These are phyloP conservation scores for Naganishia antarctica DNA, from an alignment of 768 basidiomycete species.

Conservation along the genomic window DNA sequence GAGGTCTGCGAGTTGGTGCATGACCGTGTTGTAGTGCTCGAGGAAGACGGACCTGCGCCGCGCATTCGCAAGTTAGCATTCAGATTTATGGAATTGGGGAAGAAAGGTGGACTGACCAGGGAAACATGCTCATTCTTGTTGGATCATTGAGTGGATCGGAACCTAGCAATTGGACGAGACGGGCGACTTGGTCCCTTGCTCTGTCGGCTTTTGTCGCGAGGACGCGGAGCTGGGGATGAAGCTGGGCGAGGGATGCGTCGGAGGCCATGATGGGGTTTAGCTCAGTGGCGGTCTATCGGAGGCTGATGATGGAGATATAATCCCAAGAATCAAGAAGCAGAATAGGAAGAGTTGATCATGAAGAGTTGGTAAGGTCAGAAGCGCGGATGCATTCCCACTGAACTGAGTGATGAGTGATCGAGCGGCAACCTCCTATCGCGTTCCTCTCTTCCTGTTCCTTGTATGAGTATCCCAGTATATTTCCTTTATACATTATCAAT, in stretches of 20 bases:
- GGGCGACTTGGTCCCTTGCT: constrained; percentile 2
- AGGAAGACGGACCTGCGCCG: constrained; percentile 1
- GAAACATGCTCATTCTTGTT: constrained; percentile 12
- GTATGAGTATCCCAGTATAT: too few relatives aligned
- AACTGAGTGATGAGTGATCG: too few relatives aligned
- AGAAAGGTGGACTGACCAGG: constrained; percentile 2
- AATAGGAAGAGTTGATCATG: too few relatives aligned
- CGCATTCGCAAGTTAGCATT: too few relatives aligned
- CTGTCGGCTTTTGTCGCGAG: background rate
- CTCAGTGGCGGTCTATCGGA: background rate
- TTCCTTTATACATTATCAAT: too few relatives aligned
- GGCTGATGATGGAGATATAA: too few relatives aligned
- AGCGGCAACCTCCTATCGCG: too few relatives aligned
- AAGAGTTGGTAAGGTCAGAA: too few relatives aligned
- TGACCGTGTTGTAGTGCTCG: constrained; percentile 2
- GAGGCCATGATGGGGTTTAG: background rate
- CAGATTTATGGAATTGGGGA: background rate
- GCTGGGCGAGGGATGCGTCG: background rate
- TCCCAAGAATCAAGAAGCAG: too few relatives aligned
- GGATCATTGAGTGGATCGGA: constrained; percentile 4
- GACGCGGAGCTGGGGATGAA: constrained; percentile 5
- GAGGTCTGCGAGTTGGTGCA: constrained; percentile 14
- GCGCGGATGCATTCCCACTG: too few relatives aligned
- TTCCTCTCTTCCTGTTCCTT: too few relatives aligned
- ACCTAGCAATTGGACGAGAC: constrained; percentile 2